Evolutionary conservation across 331 rosid genomes (phyloP).

Genomic region (Spiraea crenata): DNA sequence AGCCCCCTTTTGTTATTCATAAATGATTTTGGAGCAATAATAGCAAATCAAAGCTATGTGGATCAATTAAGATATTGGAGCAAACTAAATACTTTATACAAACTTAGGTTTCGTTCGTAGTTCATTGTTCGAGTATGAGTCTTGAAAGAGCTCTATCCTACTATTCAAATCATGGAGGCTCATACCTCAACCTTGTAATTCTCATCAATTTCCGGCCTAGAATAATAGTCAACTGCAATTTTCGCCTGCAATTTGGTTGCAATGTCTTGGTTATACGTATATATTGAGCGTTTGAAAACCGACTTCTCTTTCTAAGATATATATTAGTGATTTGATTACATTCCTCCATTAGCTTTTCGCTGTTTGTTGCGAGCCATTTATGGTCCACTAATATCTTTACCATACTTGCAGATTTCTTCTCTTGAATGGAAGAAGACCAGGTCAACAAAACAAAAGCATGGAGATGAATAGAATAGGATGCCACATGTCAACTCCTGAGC

Average conservation of each 20-base stretch:
- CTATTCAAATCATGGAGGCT: too few relatives aligned
- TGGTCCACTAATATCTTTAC: neutral
- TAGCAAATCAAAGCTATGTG: too few relatives aligned
- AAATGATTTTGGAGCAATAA: too few relatives aligned
- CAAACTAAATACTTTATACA: too few relatives aligned
- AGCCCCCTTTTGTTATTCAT: too few relatives aligned
- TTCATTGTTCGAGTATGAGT: too few relatives aligned
- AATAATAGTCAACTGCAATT: constrained; percentile 11
- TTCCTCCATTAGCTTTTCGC: neutral
- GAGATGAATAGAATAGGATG: constrained; percentile 24
- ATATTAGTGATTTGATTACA: neutral
- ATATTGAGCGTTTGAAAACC: neutral
- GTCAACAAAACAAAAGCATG: constrained; percentile 21
- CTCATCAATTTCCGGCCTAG: constrained; percentile 36
- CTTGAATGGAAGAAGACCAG: constrained; percentile 30
- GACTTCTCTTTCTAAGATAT: neutral
- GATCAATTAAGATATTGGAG: too few relatives aligned
- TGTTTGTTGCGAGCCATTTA: neutral
- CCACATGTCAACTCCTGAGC: constrained; percentile 38
- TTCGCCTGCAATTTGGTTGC: neutral
- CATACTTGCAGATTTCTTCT: neutral
- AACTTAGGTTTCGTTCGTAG: too few relatives aligned
- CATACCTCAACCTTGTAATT: too few relatives aligned
- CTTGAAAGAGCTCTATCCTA: too few relatives aligned
- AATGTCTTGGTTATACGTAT: neutral